Evolutionary conservation across 2,329 filamentous ascomycete species (phyloP), one percentile per base, ranked within the genome.

Genomic region (Zymoseptoria crescenta): DNA sequence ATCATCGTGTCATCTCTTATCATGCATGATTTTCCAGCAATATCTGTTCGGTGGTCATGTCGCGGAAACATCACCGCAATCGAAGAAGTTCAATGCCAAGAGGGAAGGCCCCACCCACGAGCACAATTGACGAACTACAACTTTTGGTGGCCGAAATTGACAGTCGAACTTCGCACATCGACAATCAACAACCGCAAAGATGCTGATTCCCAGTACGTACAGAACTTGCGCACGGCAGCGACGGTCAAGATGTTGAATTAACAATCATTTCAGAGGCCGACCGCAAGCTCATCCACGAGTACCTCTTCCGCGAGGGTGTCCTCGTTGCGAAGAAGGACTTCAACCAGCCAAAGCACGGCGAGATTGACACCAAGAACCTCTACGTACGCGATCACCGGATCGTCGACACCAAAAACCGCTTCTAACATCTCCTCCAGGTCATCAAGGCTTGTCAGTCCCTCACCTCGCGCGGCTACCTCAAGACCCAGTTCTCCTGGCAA

Each of bases 221-320:
- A 16, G 35, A 16, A 45, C 7, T 16, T 45, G 35, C 35, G 16
- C 35, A 45, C 6, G 13, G 16, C 35, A 5, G 13, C n/a, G 35
- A 45, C 35, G n/a, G 35, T 5, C 13, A 45, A n/a, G 35, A 45
- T 6, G 16, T 16, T 4, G n/a, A 45, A 45, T 13, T 45, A 45
- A 45, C 16, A 45, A 45, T 45, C 16, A 4, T 99, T 81, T 94
- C 94, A 80, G 97, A 97, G 88, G 89, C 91, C 81, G 94, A 99
- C 84, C 92, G 95, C 84, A 99, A 99, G 90, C 91, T 91, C 88
- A 97, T 99, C 83, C 94, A 99, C 87, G 93, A 93, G 88, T 96
- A 93, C 88, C 90, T 99, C 86, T 96, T 96, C 88, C 70, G 71
- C 60, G 84, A 88, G 83, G 85, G 85, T 79, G 85, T 87, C 67